A percentile compares a stretch with the other conserved stretches of the same genome.
Conservation (phyloP, 2,329 filamentous ascomycete species). For the Cercospora sp. region DNA sequence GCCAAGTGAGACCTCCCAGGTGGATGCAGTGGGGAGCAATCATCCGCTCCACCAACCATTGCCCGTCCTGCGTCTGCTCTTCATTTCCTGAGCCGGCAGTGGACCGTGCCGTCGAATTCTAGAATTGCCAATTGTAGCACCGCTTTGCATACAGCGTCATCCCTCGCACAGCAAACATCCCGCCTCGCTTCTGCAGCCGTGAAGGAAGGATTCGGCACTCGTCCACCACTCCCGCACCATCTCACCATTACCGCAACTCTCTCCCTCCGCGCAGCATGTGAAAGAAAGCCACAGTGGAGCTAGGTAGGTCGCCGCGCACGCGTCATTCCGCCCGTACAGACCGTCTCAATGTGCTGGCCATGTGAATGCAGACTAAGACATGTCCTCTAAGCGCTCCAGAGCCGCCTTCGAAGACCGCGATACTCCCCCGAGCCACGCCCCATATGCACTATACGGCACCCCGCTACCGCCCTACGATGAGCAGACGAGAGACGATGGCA, state of each 20-base stretch:
- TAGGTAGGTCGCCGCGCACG: conserved; percentile 22
- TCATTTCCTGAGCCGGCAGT: neutral
- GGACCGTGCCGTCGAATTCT: neutral
- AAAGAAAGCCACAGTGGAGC: conserved; percentile 6
- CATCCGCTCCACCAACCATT: conserved; percentile 2
- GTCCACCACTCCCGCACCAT: conserved; percentile 3
- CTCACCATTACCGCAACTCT: conserved; percentile 7
- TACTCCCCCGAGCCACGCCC: conserved; percentile 57
- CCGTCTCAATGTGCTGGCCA: conserved; percentile 36
- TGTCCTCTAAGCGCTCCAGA: conserved; percentile 79
- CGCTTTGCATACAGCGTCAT: neutral
- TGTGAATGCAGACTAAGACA: conserved; percentile 44
- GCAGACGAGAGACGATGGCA: conserved; percentile 80
- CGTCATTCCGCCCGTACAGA: conserved; percentile 4
- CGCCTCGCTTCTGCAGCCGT: neutral
- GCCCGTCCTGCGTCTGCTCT: neutral
- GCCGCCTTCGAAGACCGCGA: conserved; percentile 74
- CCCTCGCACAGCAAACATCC: neutral
- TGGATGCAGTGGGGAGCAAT: conserved; percentile 3
- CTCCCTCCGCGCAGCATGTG: conserved; percentile 13
- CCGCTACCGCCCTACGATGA: conserved; percentile 77
- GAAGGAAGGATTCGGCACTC: conserved; percentile 4
- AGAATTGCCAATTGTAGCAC: neutral
- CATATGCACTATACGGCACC: conserved; percentile 80
- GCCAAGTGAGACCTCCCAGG: neutral